Evolutionary conservation across 352 stramenopile genomes (phyloP).

Genomic region (Globisporangium heterothallicum): DNA sequence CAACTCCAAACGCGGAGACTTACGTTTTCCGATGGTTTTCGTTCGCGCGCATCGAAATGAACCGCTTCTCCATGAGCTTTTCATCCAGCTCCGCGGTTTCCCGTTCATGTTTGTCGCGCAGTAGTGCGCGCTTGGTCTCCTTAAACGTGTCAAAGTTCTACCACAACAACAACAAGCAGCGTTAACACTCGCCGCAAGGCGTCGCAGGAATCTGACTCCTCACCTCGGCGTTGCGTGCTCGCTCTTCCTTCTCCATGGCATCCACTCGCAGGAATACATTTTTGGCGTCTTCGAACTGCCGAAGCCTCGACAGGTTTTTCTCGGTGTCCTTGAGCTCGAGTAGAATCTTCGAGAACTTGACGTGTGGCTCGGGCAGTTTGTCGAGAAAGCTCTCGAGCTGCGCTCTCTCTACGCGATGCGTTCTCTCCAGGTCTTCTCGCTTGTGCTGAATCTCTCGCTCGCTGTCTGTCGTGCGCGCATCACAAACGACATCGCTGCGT

Average conservation of each 20-base stretch:
- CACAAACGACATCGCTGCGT: conserved; percentile 30
- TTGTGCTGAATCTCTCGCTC: conserved; percentile 44
- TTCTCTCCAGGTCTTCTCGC: conserved; percentile 48
- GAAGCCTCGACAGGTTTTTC: conserved; percentile 48
- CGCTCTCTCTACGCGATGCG: conserved; percentile 46
- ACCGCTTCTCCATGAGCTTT: conserved; percentile 69
- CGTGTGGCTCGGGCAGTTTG: conserved; percentile 46
- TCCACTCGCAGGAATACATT: conserved; percentile 55
- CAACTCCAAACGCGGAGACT: conserved; percentile 1
- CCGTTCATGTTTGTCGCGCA: conserved; percentile 48
- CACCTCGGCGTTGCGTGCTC: conserved; percentile 29
- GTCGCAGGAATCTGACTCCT: background rate
- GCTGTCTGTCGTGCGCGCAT: conserved; percentile 15
- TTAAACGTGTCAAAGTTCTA: conserved; percentile 62
- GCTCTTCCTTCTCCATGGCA: conserved; percentile 60
- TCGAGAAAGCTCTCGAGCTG: conserved; percentile 62
- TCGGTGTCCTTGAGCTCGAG: conserved; percentile 73
- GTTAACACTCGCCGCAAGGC: too few species aligned
- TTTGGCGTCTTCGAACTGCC: conserved; percentile 70
- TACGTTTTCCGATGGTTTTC: conserved; percentile 54
- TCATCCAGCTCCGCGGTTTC: conserved; percentile 57
- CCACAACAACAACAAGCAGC: background rate
- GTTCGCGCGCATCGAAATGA: conserved; percentile 53
- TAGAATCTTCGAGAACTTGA: conserved; percentile 68
- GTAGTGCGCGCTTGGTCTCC: conserved; percentile 39